Evolutionary conservation across 73 alveolate genomes (phyloP).

Genomic region (Stentor coeruleus): DNA sequence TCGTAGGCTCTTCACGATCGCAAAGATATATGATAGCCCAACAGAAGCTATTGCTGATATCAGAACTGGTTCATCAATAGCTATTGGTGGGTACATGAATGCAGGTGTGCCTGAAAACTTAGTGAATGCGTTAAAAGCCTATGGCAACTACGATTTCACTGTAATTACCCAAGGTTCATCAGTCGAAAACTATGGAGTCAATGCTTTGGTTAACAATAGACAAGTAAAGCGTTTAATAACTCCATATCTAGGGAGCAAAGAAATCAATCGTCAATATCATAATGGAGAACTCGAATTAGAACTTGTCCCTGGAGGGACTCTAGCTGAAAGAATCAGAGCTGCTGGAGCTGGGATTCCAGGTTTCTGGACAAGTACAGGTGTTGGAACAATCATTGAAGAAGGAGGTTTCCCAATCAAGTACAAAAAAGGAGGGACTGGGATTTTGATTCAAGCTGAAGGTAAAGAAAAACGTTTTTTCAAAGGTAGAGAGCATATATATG

Average conservation of each 20-base stretch:
- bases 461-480: slow-evolving; percentile 25
- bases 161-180: slow-evolving; percentile 71
- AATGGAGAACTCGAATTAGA: slow-evolving; percentile 73
- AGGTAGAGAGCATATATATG: slow-evolving; percentile 69
- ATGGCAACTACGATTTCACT: slow-evolving; percentile 61
- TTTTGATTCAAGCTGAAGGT: slow-evolving; percentile 27
- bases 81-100: slow-evolving; percentile 81
- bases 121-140: slow-evolving; percentile 53
- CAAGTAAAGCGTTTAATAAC: slow-evolving; percentile 33
- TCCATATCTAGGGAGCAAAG: slow-evolving; percentile 52
- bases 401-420: slow-evolving; percentile 74
- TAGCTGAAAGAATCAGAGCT: slow-evolving; percentile 82
- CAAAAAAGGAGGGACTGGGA: slow-evolving; percentile 40
- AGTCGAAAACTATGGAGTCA: slow-evolving; percentile 17
- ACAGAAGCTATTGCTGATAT: slow-evolving; percentile 58
- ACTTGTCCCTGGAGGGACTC: slow-evolving; percentile 77
- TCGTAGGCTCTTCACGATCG: not conserved
- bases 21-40: not conserved
- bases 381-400: slow-evolving; percentile 70
- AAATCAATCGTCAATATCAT: slow-evolving; percentile 50
- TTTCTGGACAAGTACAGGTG: slow-evolving; percentile 80
- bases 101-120: slow-evolving; percentile 87
- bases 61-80: slow-evolving; percentile 63
- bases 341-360: slow-evolving; percentile 91
- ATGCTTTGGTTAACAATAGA: not conserved